Conservation (phyloP, 2,329 filamentous ascomycete genomes). For the Clonostachys chloroleuca region DNA sequence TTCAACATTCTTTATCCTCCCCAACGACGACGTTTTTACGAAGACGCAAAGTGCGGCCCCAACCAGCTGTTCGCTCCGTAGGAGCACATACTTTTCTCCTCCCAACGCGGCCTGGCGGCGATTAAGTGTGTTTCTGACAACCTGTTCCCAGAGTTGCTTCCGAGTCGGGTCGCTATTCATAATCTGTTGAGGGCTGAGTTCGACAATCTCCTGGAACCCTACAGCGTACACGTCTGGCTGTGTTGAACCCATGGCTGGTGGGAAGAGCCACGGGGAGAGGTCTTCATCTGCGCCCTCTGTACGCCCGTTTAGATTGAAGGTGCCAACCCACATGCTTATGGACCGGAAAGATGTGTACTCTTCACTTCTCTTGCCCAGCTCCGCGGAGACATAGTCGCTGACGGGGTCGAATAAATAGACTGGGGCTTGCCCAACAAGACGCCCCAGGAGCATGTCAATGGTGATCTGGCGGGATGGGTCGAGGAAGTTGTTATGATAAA, state of each 20-base stretch:
- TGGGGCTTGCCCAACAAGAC: slow-evolving; percentile 75
- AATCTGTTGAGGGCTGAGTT: slow-evolving; percentile 94
- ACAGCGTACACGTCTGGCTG: slow-evolving; percentile 85
- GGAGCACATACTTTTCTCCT: slow-evolving; percentile 77
- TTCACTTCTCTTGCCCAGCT: slow-evolving; percentile 61
- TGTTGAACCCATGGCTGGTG: slow-evolving; percentile 47
- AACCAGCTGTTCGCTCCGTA: slow-evolving; percentile 90
- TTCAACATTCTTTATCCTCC: slow-evolving; percentile 92
- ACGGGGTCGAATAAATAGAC: slow-evolving; percentile 92
- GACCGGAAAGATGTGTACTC: slow-evolving; percentile 73
- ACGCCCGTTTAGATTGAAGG: slow-evolving; percentile 92
- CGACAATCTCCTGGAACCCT: slow-evolving; percentile 98
- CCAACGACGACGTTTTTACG: slow-evolving; percentile 72
- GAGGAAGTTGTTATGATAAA: slow-evolving; percentile 97
- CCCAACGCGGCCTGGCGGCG: slow-evolving; percentile 58
- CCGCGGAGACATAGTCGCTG: slow-evolving; percentile 80
- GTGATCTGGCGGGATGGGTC: slow-evolving; percentile 91
- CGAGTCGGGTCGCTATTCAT: slow-evolving; percentile 94
- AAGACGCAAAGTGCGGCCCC: slow-evolving; percentile 91
- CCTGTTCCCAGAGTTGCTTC: slow-evolving; percentile 80
- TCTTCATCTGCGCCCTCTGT: slow-evolving; percentile 75
- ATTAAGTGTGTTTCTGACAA: slow-evolving; percentile 77
- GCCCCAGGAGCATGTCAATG: slow-evolving; percentile 87
- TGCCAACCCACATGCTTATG: slow-evolving; percentile 82
- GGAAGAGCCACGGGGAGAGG: slow-evolving; percentile 81